Evolutionary conservation across 495 filamentous ascomycete species (phyloP).

Genomic region (Amorphotheca resinae): DNA sequence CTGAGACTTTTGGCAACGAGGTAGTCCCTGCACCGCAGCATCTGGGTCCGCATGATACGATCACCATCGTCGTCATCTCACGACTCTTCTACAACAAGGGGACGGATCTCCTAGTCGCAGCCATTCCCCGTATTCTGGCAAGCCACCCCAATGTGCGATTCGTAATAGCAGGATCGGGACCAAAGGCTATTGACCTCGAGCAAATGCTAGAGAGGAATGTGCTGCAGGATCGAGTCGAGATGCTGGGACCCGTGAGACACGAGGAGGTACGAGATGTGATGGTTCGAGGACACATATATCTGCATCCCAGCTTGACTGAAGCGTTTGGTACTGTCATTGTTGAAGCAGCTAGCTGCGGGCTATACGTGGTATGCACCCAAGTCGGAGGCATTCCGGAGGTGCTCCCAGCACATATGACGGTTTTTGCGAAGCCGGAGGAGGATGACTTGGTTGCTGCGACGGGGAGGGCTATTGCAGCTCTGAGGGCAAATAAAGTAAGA

Average conservation of each 20-base stretch:
- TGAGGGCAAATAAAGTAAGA: conserved; percentile 72
- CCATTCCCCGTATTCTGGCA: conserved; percentile 82
- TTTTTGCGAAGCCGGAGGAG: conserved; percentile 85
- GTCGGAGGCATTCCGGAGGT: conserved; percentile 97
- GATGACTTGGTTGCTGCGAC: conserved; percentile 80
- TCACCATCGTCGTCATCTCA: conserved; percentile 94
- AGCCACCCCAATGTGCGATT: conserved; percentile 88
- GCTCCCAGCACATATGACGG: conserved; percentile 84
- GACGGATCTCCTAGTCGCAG: conserved; percentile 86
- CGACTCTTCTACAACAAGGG: conserved; percentile 99
- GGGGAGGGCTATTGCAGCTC: conserved; percentile 62
- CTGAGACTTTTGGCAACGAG: conserved; percentile 14
- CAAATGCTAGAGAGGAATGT: conserved; percentile 96
- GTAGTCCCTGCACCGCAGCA: conserved; percentile 25
- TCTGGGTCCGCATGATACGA: conserved; percentile 69
- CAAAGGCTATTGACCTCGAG: conserved; percentile 93
- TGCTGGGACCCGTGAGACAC: conserved; percentile 83
- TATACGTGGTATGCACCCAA: conserved; percentile 93
- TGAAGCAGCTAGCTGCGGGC: conserved; percentile 85
- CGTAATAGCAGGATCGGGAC: conserved; percentile 89
- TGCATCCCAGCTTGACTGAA: conserved; percentile 89
- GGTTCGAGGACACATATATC: conserved; percentile 91
- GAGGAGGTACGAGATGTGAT: conserved; percentile 98
- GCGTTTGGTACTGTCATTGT: conserved; percentile 97
- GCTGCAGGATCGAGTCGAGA: conserved; percentile 84